phyloP scores from a whole-genome alignment of 148 eudicot species.

The Cornus suecica region DNA sequence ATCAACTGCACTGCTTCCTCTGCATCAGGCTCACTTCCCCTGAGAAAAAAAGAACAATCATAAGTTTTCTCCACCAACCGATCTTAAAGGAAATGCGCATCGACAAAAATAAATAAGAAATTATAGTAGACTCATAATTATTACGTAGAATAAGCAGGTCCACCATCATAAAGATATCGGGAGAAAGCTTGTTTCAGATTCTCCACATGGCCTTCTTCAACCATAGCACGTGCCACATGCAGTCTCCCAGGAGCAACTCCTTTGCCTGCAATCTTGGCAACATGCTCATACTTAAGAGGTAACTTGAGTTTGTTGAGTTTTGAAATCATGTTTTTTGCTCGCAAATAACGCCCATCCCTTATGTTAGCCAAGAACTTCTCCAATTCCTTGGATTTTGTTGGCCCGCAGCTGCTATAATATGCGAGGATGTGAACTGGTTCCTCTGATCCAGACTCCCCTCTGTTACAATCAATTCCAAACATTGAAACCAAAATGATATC shows the following conservation, averaged over 20 bases:
- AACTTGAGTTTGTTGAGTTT: conserved; percentile 70
- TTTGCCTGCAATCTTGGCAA: conserved; percentile 78
- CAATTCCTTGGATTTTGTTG: conserved; percentile 49
- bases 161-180: conserved; percentile 88
- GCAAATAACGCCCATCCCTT: conserved; percentile 81
- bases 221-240: conserved; percentile 93
- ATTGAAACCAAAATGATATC: neutral
- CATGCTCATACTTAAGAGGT: conserved; percentile 82
- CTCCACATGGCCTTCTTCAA: conserved; percentile 92
- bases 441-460: conserved; percentile 63
- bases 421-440: conserved; percentile 98
- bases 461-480: conserved; percentile 25
- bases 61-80: conserved; percentile 2
- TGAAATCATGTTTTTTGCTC: conserved; percentile 79
- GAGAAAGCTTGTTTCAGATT: conserved; percentile 88
- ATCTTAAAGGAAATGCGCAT: neutral
- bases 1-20: conserved; percentile 80
- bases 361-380: conserved; percentile 72
- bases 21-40: conserved; percentile 87
- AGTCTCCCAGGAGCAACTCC: conserved; percentile 98
- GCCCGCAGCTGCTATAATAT: conserved; percentile 92
- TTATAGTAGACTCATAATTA: conserved; percentile 3
- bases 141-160: conserved; percentile 98
- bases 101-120: neutral
- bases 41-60: conserved; percentile 23